Conservation (phyloP, 257 asterid genomes). For the Gentiana macrophylla region DNA sequence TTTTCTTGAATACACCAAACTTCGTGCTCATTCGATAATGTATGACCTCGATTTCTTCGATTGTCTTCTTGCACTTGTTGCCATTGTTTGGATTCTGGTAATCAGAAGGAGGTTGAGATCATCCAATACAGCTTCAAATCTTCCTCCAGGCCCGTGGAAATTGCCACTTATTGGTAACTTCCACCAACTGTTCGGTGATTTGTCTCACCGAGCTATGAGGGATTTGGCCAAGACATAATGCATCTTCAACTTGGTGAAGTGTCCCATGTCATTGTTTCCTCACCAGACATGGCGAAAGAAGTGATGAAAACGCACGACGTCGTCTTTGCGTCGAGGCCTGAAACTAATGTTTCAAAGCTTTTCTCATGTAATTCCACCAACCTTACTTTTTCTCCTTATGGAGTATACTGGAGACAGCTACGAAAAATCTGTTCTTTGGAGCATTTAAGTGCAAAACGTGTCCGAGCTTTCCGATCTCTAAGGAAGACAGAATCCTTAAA, state of each 20-base stretch:
- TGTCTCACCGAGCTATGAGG: slow-evolving; percentile 3
- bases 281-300: slow-evolving; percentile 14
- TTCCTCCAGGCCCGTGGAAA: no score
- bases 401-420: slow-evolving; percentile 34
- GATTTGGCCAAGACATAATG: slow-evolving; percentile 12
- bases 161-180: slow-evolving; percentile 2
- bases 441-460: slow-evolving; percentile 27
- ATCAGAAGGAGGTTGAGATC: no score
- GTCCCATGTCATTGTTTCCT: slow-evolving; percentile 11
- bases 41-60: no score
- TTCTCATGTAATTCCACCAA: slow-evolving; percentile 13
- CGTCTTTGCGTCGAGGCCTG: slow-evolving; percentile 10
- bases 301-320: slow-evolving; percentile 12
- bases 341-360: not conserved
- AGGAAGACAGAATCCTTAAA: slow-evolving; percentile 14
- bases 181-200: slow-evolving; percentile 6
- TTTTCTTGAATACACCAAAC: no score
- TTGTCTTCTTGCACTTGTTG: no score
- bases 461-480: slow-evolving; percentile 14
- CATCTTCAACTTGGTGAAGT: slow-evolving; percentile 14
- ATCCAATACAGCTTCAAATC: no score
- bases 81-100: no score
- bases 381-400: slow-evolving; percentile 16
- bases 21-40: no score
- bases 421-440: slow-evolving; percentile 32